Conservation (phyloP, 2,329 filamentous ascomycete genomes). For the Colletotrichum limetticola region DNA sequence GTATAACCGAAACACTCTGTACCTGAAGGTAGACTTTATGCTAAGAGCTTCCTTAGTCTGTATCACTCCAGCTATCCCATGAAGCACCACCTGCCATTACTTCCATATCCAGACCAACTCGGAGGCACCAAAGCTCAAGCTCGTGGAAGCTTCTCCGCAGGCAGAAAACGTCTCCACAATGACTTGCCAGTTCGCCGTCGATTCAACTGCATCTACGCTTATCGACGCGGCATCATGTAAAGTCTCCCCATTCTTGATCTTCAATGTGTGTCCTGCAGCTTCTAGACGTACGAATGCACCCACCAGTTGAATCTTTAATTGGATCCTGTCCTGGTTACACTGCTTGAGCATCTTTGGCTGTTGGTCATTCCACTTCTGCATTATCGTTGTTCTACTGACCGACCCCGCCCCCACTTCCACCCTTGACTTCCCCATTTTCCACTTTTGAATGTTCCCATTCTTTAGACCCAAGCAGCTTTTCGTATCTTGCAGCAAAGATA, state of each 20-base stretch:
- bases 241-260: neutral
- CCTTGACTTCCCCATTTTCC: neutral
- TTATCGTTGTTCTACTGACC: neutral
- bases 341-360: neutral
- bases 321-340: neutral
- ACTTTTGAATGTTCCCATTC: neutral
- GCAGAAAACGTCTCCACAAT: conserved; percentile 5
- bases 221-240: neutral
- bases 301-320: neutral
- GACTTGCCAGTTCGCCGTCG: neutral
- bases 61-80: neutral
- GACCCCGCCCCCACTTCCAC: neutral
- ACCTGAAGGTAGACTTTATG: neutral
- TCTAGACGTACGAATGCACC: neutral
- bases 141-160: neutral
- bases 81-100: neutral
- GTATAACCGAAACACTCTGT: neutral
- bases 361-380: neutral
- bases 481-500: neutral
- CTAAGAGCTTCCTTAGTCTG: neutral
- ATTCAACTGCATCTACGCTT: neutral
- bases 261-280: neutral
- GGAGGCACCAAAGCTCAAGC: neutral
- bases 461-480: neutral
- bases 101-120: neutral